Conservation (phyloP, 129 eudicot species). For the carrot (Daucus carota) region DH1_v3.0 NC_030387.2:24324001-24324500, state of each 20-base stretch:
- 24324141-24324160: neutral
- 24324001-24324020: constrained; percentile 71
- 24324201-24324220: constrained; percentile 61
- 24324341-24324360: constrained; percentile 54
- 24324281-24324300: constrained; percentile 36
- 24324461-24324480: neutral
- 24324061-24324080: neutral
- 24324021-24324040: constrained; percentile 60
- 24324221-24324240: constrained; percentile 55
- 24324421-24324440: neutral
- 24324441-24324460: neutral
- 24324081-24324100: neutral
- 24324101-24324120: neutral
- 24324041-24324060: neutral
- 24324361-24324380: constrained; percentile 21
- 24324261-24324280: constrained; percentile 30
- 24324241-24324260: constrained; percentile 39
- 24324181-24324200: constrained; percentile 49
- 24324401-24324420: neutral
- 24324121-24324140: neutral
- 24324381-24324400: neutral
- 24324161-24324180: neutral
- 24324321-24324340: constrained; percentile 46
- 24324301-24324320: constrained; percentile 47
- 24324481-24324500: too few species aligned